phyloP scores from a whole-genome alignment of 2,329 filamentous ascomycete species.

The Calonectria hongkongensis region DNA sequence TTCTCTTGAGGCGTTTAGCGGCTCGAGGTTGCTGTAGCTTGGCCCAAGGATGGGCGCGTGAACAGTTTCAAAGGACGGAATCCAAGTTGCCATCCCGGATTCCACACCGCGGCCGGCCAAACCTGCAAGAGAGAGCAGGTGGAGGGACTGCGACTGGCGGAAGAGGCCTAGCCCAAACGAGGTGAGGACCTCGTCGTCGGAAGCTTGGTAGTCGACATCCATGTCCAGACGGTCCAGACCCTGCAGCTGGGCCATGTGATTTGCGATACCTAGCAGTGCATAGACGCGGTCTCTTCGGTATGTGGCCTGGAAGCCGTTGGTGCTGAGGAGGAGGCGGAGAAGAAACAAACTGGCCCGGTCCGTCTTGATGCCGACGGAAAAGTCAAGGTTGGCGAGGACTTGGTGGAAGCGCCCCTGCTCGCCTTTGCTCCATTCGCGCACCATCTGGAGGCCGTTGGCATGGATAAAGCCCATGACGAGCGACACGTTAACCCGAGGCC shows the following conservation, averaged over 20 bases:
- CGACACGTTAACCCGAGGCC: not conserved
- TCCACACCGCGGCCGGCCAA: slow-evolving; percentile 39
- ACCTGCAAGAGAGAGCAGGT: slow-evolving; percentile 49
- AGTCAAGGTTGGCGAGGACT: slow-evolving; percentile 35
- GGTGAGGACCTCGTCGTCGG: slow-evolving; percentile 44
- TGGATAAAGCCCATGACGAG: slow-evolving; percentile 43
- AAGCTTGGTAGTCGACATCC: slow-evolving; percentile 46
- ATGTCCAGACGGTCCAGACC: slow-evolving; percentile 39
- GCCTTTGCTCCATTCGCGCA: slow-evolving; percentile 47
- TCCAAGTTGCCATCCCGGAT: slow-evolving; percentile 45
- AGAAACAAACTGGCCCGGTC: slow-evolving; percentile 34
- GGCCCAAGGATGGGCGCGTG: slow-evolving; percentile 43
- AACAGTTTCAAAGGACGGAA: slow-evolving; percentile 49
- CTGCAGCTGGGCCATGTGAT: slow-evolving; percentile 44
- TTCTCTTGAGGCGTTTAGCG: slow-evolving; percentile 34
- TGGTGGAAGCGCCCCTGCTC: slow-evolving; percentile 37
- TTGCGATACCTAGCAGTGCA: slow-evolving; percentile 51
- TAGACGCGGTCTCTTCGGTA: slow-evolving; percentile 50
- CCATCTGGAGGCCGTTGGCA: slow-evolving; percentile 45
- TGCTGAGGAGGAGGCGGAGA: slow-evolving; percentile 45
- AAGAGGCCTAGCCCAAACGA: slow-evolving; percentile 41
- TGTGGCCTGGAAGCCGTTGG: slow-evolving; percentile 47
- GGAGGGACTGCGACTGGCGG: slow-evolving; percentile 44
- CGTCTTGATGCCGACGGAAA: slow-evolving; percentile 42
- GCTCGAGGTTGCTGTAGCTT: slow-evolving; percentile 38